Percentiles rank a stretch among this genome's conserved stretches.
Conservation (phyloP, 1,284 basidiomycete species). For the Leccinum insigne region DNA sequence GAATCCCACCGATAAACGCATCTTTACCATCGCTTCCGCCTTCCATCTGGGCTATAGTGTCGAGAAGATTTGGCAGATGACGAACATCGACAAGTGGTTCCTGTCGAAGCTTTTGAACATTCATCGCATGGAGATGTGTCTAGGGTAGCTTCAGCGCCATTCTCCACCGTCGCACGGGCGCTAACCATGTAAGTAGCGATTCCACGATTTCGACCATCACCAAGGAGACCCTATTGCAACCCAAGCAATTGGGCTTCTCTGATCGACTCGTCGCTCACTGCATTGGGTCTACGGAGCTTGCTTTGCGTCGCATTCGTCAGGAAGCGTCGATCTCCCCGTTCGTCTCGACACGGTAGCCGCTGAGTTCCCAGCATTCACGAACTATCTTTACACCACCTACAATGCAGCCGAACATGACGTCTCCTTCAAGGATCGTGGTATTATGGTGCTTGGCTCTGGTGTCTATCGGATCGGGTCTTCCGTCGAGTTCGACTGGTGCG, state of each 20-base stretch:
- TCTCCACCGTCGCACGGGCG: neutral
- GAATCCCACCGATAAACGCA: constrained; percentile 90
- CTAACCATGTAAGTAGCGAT: constrained; percentile 44
- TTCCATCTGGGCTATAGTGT: constrained; percentile 91
- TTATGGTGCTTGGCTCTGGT: constrained; percentile 97
- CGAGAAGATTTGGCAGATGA: constrained; percentile 96
- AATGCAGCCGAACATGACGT: constrained; percentile 95
- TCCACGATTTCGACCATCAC: constrained; percentile 73
- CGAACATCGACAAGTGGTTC: constrained; percentile 99
- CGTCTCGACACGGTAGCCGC: constrained; percentile 98
- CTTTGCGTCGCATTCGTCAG: constrained; percentile 84
- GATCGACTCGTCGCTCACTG: constrained; percentile 87
- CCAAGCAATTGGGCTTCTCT: constrained; percentile 97
- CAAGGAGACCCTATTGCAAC: constrained; percentile 68
- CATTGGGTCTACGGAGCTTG: constrained; percentile 86
- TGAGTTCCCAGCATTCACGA: constrained; percentile 98
- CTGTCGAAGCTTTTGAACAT: constrained; percentile 86
- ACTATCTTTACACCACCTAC: constrained; percentile 99
- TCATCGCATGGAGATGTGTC: constrained; percentile 73
- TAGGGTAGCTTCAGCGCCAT: constrained; percentile 54
- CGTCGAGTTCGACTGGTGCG: constrained; percentile 99
- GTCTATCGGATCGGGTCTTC: constrained; percentile 99
- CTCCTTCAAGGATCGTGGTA: constrained; percentile 86
- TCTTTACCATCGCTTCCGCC: constrained; percentile 90
- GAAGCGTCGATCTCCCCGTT: constrained; percentile 87